These are phyloP conservation scores for Fusarium duplospermum DNA, from an alignment of 2,329 filamentous ascomycete genomes.

Conservation along the genomic window DNA sequence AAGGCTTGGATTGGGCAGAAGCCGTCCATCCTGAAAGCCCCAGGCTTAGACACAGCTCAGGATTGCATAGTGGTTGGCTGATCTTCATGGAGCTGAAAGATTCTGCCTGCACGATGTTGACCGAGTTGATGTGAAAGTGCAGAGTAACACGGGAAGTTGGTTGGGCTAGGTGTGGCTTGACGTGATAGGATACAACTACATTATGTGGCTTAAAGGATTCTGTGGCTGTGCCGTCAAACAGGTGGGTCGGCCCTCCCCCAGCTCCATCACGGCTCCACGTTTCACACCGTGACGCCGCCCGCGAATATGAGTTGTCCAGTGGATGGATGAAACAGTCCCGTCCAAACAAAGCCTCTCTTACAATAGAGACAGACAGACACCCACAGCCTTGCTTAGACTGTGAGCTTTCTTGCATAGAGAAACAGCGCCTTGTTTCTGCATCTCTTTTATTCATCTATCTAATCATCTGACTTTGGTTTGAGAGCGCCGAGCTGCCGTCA, in stretches of 20 bases:
- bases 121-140: neutral
- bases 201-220: conserved; percentile 15
- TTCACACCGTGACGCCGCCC: conserved; percentile 28
- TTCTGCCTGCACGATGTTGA: neutral
- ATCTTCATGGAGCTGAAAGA: neutral
- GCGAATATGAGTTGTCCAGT: conserved; percentile 26
- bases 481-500: neutral
- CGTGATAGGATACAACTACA: neutral
- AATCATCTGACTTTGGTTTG: neutral
- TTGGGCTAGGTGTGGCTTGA: neutral
- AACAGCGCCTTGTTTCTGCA: neutral
- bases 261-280: conserved; percentile 12
- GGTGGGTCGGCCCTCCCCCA: neutral
- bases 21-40: neutral
- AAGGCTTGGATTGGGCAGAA: neutral
- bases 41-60: neutral
- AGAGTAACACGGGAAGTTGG: neutral
- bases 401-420: conserved; percentile 1
- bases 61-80: neutral
- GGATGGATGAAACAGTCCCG: conserved; percentile 29
- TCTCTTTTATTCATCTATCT: conserved; percentile 2
- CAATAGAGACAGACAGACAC: conserved; percentile 14
- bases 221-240: conserved; percentile 13
- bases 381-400: neutral
- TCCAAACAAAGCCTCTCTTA: conserved; percentile 25